Base-by-base conservation (phyloP, 73 alveolate species). In the Effrenium voratum region DNA sequence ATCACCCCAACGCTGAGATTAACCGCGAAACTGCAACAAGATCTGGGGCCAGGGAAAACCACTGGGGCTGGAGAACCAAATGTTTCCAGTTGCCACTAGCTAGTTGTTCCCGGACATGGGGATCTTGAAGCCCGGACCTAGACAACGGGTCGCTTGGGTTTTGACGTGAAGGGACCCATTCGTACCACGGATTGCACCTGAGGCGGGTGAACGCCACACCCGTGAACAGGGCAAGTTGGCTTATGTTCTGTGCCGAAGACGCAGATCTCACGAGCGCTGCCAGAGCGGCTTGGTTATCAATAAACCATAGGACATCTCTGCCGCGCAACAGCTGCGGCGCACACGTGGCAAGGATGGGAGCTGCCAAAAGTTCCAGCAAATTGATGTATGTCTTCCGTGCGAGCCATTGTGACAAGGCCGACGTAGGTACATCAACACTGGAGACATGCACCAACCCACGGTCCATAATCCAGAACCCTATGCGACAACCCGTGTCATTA, bases 271-370 rank as follows among this genome's bases (percentile, higher is more conserved):
- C 52, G 57, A 80, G 19, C 30, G 73, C 45, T 1, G 75, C 24
- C 93, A 59, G 34, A 40, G 93, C 79, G 3, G 57, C 77, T 34
- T 36, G 93, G 55, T 83, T 83, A 55, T 83, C 79, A 16, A 83
- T 2, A 40, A 83, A 49, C 93, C 59, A 83, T 1, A 83, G n/a
- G 36, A 83, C 79, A 36, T 49, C 93, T 2, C 93, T 50, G 34
- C 46, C 46, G 4, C 43, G 13, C 32, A 80, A 30, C 4, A 80
- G 40, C 12, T 44, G 50, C 52, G 73, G 73, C 2, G 30, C 45
- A 28, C 43, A 32, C 24, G 22, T 5, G 45, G 91, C 91, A 3
- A 80, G 40, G 45, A 80, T 44, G 24, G 91, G 91, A 28, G 34
- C 91, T 15, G 91, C 91, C 34, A 47, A 28, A 13, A 47, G 66